Evolutionary conservation across 2,329 filamentous ascomycete genomes (phyloP), one percentile per base, ranked within the genome.

Genomic region (Penicillium concentricum): DNA sequence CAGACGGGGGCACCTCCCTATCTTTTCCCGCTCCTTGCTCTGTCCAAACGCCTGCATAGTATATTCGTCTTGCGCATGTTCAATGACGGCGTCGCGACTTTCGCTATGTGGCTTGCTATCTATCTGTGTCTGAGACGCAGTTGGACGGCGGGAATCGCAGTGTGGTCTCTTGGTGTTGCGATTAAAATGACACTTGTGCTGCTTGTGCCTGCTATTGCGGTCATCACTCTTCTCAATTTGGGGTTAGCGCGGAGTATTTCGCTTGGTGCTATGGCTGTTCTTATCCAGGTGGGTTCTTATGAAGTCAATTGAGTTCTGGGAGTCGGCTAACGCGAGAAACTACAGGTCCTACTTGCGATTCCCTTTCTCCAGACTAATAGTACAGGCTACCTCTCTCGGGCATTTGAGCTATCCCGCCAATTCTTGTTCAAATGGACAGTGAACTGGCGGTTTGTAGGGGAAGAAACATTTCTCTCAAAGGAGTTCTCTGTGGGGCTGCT

Each of bases 341-440:
- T 55, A 55, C 62, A 85, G 82, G 67, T 82, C 57, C 64, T 82
- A 26, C 74, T 85, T 51, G 83, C 81, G 16, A 77, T 82, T 42
- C 91, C 92, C 0, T 97, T 97, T 75, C 72, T 81, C 10, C 68
- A 76, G 49, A 78, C 78, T 39, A 88, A 91, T 64, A 75, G 86
- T 20, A 74, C 76, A 57, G 90, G 87, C 28, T 99, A 99, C 72
- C 71, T 95, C 18, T 83, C 84, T 45, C 83, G 89, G 61, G 92
- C 94, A 0, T 99, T 99, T 71, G 92, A 99, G 77, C 82, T 99
- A 57, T 92, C 90, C 45, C 84, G 94, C 53, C 86, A 91, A 66
- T 99, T 99, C 77, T 82, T 96, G 67, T 97, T 93, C 81, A 92
- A 93, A 76, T 99, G 94, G 94, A 99, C 94, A 0, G 94, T 99